Evolutionary conservation across 805 yeast species (phyloP), one percentile per base, ranked within the genome.

Genomic region (Cyberlindnera petersonii): DNA sequence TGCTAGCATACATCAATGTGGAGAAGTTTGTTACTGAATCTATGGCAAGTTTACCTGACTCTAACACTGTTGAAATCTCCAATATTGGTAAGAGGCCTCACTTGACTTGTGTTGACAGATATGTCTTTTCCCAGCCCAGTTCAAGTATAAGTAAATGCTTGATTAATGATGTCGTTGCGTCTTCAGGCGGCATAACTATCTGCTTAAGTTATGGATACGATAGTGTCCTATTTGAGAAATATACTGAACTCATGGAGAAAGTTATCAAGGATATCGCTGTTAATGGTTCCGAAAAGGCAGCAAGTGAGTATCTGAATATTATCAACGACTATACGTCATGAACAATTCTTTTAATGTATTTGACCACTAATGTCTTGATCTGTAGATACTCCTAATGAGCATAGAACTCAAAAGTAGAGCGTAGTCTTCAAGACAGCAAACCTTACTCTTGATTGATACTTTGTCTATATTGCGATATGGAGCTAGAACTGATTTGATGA

Each of bases 121-220:
- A 34, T 17, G 19, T 44, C n/a, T 44, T 44, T 27, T 40, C 48
- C 7, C 48, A 44, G 24, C 45, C 45, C 6, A 24, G n/a, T 13
- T 26, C 15, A 26, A 10, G 13, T 17, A 13, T 26, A 3, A 6
- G 11, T 13, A 33, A 39, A 16, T 7, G 7, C 19, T 3, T 39
- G 10, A 16, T 15, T 14, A 30, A 31, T 24, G 17, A 35, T 14
- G 26, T 39, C 5, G 28, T 34, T 4, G 22, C 41, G 7, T 37
- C 35, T 5, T 8, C 24, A 3, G 13, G 24, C n/a, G 16, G 23
- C 2, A 17, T 20, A 3, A 34, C 38, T 5, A 39, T 39, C 17
- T 20, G 24, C 18, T 13, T 39, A 15, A 13, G 24, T 6, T 30
- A 24, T 26, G 31, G 34, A 3, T 39, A 24, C 26, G 39, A 26